Conservation (phyloP, 352 stramenopile genomes). For the Plasmopara muralis region DNA sequence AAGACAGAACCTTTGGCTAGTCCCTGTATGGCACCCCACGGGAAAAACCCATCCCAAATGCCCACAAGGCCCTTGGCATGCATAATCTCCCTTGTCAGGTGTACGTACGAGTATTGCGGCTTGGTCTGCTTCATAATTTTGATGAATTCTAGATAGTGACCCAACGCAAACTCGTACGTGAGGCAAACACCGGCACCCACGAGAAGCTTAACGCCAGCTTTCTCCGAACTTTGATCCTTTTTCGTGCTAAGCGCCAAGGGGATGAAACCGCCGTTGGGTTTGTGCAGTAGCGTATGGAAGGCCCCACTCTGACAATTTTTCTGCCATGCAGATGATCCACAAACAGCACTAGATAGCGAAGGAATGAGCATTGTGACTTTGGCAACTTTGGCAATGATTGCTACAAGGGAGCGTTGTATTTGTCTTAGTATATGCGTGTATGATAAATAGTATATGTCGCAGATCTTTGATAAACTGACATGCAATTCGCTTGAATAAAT, state of each 20-base stretch:
- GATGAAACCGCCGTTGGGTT: neutral
- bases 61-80: conserved; percentile 82
- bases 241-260: conserved; percentile 19
- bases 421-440: no score
- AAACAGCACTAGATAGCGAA: no score
- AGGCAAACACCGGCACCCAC: conserved; percentile 81
- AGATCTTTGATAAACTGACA: no score
- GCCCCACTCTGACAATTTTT: no score
- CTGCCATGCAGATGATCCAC: no score
- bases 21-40: conserved; percentile 87
- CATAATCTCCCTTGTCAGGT: conserved; percentile 81
- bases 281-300: no score
- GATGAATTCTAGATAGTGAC: conserved; percentile 91
- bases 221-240: conserved; percentile 33
- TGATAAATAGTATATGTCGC: no score
- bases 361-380: no score
- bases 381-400: no score
- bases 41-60: conserved; percentile 92
- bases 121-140: conserved; percentile 93
- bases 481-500: no score
- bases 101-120: conserved; percentile 69
- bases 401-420: no score
- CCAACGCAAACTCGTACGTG: conserved; percentile 82
- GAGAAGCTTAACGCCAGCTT: conserved; percentile 71
- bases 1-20: conserved; percentile 90